Evolutionary conservation across 108 stramenopile species (phyloP), one percentile per base, ranked within the genome.

Genomic region (Nitzschia sp.): DNA sequence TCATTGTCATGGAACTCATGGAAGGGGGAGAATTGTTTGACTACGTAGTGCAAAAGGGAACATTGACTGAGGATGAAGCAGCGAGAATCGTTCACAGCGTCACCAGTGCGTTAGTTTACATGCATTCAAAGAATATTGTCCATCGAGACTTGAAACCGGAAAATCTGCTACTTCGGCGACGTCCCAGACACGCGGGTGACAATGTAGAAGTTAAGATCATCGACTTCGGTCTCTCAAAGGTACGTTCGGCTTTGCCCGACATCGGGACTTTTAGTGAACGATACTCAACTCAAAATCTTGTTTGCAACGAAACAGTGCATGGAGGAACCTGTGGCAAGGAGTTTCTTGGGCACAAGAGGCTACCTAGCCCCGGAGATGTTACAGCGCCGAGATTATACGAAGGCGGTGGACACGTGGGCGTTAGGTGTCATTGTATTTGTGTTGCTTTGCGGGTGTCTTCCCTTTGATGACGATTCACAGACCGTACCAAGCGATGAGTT

Each of bases 21-120:
- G 79, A 83, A n/a, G 98, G 98, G 5, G 98, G 98, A 18, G 98
- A 99, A 76, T 81, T 99, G 31, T 99, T 99, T 81, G 98, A 99
- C 81, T 98, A 97, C 79, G 96, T 99, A 13, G 98, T 99, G 38
- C 90, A 92, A 53, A 94, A 94, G 80, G 95, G 93, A 8, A 96
- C 95, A 19, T 69, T 93, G 29, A 42, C 38, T 42, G 38, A 42
- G 38, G 93, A 87, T 25, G 98, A 99, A 68, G 98, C 98, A n/a
- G 71, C 89, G 3, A 51, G 66, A 23, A 96, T 99, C 69, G 93
- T 99, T 6, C 76, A 87, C 29, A 88, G 88, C 75, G 91, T 99
- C 1, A 95, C 93, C 1, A 85, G 85, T 49, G 98, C 97, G 0
- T 57, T 99, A 60, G 96, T 95, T 2, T 98, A 97, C 73, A 97